These are phyloP conservation scores for Pseudocohnilembus persalinus DNA, from an alignment of 169 alveolate species.

Conservation along the genomic window DNA sequence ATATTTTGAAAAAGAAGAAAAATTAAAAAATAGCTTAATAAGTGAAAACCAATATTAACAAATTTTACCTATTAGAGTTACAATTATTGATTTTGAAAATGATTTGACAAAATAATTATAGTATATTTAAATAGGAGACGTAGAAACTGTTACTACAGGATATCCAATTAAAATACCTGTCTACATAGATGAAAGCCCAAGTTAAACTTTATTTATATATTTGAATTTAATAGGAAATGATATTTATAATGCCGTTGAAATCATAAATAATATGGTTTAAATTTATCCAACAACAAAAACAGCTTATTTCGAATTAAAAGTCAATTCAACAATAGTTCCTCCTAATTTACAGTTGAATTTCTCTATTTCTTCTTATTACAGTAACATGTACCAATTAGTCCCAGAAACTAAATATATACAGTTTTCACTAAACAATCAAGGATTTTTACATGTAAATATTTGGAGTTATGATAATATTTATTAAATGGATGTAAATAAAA, in stretches of 20 bases:
- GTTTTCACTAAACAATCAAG: background rate
- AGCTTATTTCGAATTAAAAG: background rate
- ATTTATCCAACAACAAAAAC: background rate
- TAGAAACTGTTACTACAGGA: conserved; percentile 10
- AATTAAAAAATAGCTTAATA: too few relatives aligned
- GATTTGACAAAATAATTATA: too few relatives aligned
- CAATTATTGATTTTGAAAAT: too few relatives aligned
- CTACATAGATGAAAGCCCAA: background rate
- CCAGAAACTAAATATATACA: background rate
- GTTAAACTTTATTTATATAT: background rate
- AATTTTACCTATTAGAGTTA: too few relatives aligned
- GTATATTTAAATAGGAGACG: too few relatives aligned
- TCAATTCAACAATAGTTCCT: background rate
- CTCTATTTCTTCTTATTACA: conserved; percentile 3
- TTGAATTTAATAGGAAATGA: background rate
- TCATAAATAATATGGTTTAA: background rate
- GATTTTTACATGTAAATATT: background rate
- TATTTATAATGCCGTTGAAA: background rate
- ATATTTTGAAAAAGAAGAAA: too few relatives aligned
- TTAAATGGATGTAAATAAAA: too few relatives aligned
- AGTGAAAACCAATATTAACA: too few relatives aligned
- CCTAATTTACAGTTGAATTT: background rate
- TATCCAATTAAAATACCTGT: conserved; percentile 6
- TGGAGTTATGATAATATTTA: too few relatives aligned
- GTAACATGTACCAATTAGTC: background rate